Base-by-base conservation (phyloP, 225 moss, liverwort and hornwort species). In the Ulota crispa region DNA sequence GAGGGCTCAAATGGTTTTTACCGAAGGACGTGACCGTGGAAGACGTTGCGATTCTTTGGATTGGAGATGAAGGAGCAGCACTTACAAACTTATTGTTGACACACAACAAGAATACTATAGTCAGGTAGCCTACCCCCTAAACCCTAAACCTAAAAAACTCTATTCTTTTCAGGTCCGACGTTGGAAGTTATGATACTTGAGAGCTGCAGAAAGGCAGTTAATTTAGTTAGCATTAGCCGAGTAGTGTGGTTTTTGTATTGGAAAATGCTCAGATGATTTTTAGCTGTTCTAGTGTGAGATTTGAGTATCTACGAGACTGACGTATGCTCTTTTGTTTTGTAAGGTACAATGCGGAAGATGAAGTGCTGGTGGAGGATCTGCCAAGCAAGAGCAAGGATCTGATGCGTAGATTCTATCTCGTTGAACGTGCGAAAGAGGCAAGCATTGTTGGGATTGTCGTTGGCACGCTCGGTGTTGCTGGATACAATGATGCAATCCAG, bases 351-450 rank as follows among this genome's bases (percentile, higher is more conserved):
- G 64, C 86, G 54, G 72, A 78, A 30, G 85, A 91, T 75, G 86
- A 87, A 55, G 79, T 84, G 70, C 70, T 94, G 74, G 66, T 92
- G 80, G 86, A 85, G 60, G 91, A 96, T 80, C 82, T 94, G 50
- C 88, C 84, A 37, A 93, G 84, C 83, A 93, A 92, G 79, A 92
- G 92, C 70, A 91, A 72, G 70, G 86, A 91, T 83, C 79, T 99
- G 69, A 93, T 89, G 85, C 92, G 99, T 69, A 87, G 99, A 76
- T 96, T 82, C 68, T 93, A 91, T 60, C 91, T 91, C 56, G 96
- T 99, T 21, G 94, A 99, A 83, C 94, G 93, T 41, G 99, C 99
- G 21, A 99, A 99, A 86, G 99, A 93, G 67, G 96, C 99, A 39
- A 94, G 88, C 79, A 88, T 99, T 79, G 93, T 99, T 66, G 99